These are phyloP conservation scores for Cinnamomum micranthum DNA, from an alignment of 164 flowering plant genomes.

Conservation along the genomic window DNA sequence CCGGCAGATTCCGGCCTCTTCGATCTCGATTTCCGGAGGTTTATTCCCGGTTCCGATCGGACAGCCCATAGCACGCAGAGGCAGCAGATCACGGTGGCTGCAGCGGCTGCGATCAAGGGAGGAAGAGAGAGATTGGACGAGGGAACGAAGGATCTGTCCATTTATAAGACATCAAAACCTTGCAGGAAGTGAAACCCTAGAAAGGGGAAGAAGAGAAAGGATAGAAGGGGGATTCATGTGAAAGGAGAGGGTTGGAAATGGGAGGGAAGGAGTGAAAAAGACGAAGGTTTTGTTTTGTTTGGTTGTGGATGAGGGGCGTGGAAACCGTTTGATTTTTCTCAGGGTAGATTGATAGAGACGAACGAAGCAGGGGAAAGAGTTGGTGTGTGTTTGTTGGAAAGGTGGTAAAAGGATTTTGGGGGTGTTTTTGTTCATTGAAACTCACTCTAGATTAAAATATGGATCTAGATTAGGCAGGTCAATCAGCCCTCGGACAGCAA, in stretches of 20 bases:
- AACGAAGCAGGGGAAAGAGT: too few relatives aligned
- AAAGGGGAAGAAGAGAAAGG: background rate
- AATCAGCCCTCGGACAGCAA: too few relatives aligned
- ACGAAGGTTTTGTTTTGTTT: too few relatives aligned
- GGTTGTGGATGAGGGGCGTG: too few relatives aligned
- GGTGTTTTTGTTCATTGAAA: too few relatives aligned
- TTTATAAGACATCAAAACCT: slow-evolving; percentile 55
- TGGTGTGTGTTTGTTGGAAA: too few relatives aligned
- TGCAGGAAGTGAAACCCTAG: slow-evolving; percentile 35
- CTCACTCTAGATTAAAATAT: too few relatives aligned
- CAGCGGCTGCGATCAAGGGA: slow-evolving; percentile 25
- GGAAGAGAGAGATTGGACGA: slow-evolving; percentile 11
- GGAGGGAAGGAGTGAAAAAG: background rate
- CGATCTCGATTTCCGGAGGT: too few relatives aligned
- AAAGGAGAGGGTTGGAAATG: background rate
- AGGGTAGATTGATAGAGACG: too few relatives aligned
- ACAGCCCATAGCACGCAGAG: slow-evolving; percentile 30
- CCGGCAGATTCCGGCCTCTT: background rate
- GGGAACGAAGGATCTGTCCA: slow-evolving; percentile 37
- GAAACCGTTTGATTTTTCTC: too few relatives aligned
- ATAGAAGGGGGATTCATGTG: background rate
- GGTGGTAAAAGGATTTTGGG: too few relatives aligned
- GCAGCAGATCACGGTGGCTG: slow-evolving; percentile 34
- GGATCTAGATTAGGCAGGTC: too few relatives aligned
- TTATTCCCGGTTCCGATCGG: slow-evolving; percentile 15